Base-by-base conservation (phyloP, 1,284 basidiomycete species). In the Rhodotorula mucilaginosa region DNA sequence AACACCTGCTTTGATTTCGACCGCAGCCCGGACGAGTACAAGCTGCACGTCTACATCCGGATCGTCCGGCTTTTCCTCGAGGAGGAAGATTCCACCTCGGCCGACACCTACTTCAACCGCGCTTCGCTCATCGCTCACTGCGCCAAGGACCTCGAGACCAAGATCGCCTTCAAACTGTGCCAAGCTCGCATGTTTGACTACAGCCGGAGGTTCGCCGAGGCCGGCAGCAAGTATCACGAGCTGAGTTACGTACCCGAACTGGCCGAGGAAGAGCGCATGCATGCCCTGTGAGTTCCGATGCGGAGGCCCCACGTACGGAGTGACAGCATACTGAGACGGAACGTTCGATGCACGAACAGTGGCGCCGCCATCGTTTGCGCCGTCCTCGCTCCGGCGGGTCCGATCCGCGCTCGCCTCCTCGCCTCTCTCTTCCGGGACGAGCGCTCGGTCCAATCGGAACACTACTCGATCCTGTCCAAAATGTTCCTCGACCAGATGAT, bases 401-500 rank as follows among this genome's bases (percentile, higher is more conserved):
- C 96, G 5, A 93, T 93, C 80, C 90, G 97, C 54, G 93, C 93
- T 26, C 88, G 96, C 51, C 86, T 97, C 12, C 87, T 99, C 63
- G 92, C 93, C 10, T 90, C 93, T 34, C 86, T 99, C 65, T 95
- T 93, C 80, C 87, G 96, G 61, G 97, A 99, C 81, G 95, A 98
- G 79, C 89, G 97, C 49, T 89, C 92, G 0, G 79, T 85, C 19
- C 87, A 90, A 29, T 86, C 94, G 19, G 87, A 89, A 19, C 89
- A 92, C 39, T 90, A 90, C 81, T 92, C 90, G 78, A 94, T 99
- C 81, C 87, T 99, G 39, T 89, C 90, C 65, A 97, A 97, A 76
- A 97, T 98, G 91, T 94, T 97, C 82, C 88, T 97, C 75, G 95
- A 97, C 79, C 94, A 94, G 75, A 97, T 99, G 78, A 87, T 99